phyloP scores from a whole-genome alignment of 2,329 filamentous ascomycete genomes.

The Verticillium alfalfae region DNA sequence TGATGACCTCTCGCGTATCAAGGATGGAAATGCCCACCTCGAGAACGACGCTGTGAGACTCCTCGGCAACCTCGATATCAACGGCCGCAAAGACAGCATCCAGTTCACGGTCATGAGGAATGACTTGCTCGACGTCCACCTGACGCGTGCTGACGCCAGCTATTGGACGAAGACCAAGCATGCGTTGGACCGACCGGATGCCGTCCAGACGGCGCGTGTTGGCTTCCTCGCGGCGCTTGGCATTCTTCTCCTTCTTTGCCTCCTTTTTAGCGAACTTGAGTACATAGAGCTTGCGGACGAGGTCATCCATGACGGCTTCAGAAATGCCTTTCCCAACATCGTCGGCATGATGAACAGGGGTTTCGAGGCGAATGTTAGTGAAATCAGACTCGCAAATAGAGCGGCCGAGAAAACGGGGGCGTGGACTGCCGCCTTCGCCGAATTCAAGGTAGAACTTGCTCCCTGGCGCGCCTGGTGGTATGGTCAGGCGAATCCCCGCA shows the following conservation, averaged over 20 bases:
- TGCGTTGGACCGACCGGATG: constrained; percentile 7
- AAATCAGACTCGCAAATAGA: constrained; percentile 23
- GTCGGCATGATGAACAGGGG: constrained; percentile 4
- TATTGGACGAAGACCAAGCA: constrained; percentile 8
- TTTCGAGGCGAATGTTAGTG: neutral
- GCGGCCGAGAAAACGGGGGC: constrained; percentile 63
- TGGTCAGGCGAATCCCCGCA: constrained; percentile 44
- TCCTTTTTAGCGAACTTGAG: constrained; percentile 1
- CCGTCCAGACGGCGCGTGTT: constrained; percentile 1
- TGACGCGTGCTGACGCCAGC: neutral
- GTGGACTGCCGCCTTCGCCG: constrained; percentile 50
- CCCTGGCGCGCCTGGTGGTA: constrained; percentile 48
- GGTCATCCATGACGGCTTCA: neutral
- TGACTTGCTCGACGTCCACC: neutral
- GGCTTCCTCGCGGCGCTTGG: constrained; percentile 1
- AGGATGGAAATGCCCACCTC: constrained; percentile 82
- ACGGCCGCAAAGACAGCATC: constrained; percentile 63
- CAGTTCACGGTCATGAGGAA: constrained; percentile 1
- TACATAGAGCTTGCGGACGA: neutral
- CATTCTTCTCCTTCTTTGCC: constrained; percentile 5
- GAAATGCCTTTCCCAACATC: neutral
- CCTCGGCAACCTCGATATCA: constrained; percentile 80
- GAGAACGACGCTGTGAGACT: constrained; percentile 60
- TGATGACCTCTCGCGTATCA: constrained; percentile 57
- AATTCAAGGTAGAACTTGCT: constrained; percentile 60